These are phyloP conservation scores for Immersiella caudata DNA, from an alignment of 495 filamentous ascomycete species.

Conservation along the genomic window DNA sequence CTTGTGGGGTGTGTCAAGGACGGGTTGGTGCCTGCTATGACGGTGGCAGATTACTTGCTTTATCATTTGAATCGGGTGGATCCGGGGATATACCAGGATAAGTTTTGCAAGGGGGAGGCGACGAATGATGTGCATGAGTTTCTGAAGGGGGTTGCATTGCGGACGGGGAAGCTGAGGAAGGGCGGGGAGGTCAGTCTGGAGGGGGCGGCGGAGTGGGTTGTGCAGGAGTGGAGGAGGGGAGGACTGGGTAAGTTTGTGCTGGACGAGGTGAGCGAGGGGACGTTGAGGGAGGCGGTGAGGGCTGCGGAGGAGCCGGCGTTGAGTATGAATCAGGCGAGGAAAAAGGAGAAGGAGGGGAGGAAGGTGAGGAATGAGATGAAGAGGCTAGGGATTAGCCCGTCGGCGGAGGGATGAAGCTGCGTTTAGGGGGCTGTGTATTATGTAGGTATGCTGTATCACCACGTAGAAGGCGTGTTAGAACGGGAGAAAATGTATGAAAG, in stretches of 20 bases:
- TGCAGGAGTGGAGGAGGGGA: slow-evolving; percentile 82
- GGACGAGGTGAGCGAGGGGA: slow-evolving; percentile 70
- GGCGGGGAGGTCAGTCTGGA: slow-evolving; percentile 74
- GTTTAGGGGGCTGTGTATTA: too few species aligned
- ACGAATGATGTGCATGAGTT: slow-evolving; percentile 81
- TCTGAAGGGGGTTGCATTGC: slow-evolving; percentile 65
- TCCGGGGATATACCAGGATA: slow-evolving; percentile 55
- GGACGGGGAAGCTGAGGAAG: slow-evolving; percentile 75
- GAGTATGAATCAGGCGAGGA: slow-evolving; percentile 51
- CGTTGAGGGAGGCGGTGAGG: slow-evolving; percentile 46
- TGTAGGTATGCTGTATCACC: too few species aligned
- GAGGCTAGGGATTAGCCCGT: slow-evolving; percentile 16
- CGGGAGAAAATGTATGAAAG: too few species aligned
- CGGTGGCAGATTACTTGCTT: slow-evolving; percentile 85
- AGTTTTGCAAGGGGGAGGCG: slow-evolving; percentile 58
- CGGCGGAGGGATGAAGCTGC: neutral
- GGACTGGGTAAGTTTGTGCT: slow-evolving; percentile 75
- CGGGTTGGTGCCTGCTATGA: slow-evolving; percentile 71
- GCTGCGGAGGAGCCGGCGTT: slow-evolving; percentile 38
- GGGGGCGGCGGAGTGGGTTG: slow-evolving; percentile 76
- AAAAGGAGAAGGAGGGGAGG: slow-evolving; percentile 46
- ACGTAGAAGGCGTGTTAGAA: neutral
- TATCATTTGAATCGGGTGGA: slow-evolving; percentile 74
- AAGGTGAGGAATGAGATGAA: slow-evolving; percentile 41
- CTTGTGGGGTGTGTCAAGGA: slow-evolving; percentile 91